Evolutionary conservation across 176 grass and related monocot genomes (phyloP).

Genomic region (Eleusine indica): DNA sequence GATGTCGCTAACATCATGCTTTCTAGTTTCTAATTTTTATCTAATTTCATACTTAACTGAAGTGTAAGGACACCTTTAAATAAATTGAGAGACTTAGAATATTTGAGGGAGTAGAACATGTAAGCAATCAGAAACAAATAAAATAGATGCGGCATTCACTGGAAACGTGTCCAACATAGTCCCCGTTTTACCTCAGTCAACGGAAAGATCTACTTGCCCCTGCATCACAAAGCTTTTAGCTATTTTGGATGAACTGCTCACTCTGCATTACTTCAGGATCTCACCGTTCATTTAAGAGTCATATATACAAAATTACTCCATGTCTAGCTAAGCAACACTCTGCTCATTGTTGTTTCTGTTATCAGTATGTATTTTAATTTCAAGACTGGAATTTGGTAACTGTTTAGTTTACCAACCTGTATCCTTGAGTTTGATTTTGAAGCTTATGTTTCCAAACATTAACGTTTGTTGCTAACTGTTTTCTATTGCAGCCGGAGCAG

Average conservation of each 20-base stretch:
- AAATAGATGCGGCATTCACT: background rate
- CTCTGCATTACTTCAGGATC: constrained; percentile 9
- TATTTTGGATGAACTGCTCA: background rate
- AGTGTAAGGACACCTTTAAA: constrained; percentile 10
- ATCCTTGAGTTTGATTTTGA: background rate
- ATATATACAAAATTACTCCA: background rate
- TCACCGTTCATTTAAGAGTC: background rate
- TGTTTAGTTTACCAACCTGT: background rate
- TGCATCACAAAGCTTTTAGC: background rate
- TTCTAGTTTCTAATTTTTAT: background rate
- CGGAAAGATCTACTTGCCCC: background rate
- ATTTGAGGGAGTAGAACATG: constrained; percentile 5
- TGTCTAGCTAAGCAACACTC: background rate
- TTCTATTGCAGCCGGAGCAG: constrained; percentile 69
- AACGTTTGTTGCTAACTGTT: background rate
- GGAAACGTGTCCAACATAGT: background rate
- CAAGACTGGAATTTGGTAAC: background rate
- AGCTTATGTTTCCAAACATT: background rate
- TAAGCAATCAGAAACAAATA: background rate
- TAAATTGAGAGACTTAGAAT: background rate
- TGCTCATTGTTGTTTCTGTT: background rate
- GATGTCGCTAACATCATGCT: background rate
- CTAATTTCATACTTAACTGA: background rate
- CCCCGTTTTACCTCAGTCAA: background rate
- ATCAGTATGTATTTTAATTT: background rate